These are phyloP conservation scores for Cutaneotrichosporon sp. DNA, from an alignment of 1,284 basidiomycete genomes.

Conservation along the genomic window DNA sequence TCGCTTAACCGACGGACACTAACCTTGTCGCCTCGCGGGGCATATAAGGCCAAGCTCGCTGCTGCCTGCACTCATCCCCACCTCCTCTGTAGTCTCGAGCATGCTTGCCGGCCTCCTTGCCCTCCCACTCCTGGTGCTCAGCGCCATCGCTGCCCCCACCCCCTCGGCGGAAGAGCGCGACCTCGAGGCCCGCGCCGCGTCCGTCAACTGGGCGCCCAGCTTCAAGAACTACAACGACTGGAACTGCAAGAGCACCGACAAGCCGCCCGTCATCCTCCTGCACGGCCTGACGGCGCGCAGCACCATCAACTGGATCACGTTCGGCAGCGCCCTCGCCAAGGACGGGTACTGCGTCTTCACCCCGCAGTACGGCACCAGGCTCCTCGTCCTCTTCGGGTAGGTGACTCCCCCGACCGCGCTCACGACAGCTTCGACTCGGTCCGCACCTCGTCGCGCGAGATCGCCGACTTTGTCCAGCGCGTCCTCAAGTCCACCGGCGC, in stretches of 20 bases:
- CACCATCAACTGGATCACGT: constrained; percentile 13
- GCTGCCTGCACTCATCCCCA: too few species aligned
- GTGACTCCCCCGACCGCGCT: neutral
- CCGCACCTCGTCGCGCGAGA: constrained; percentile 12
- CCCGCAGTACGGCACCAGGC: constrained; percentile 17
- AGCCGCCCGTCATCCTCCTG: constrained; percentile 16
- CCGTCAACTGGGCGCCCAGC: neutral
- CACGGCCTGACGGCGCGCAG: constrained; percentile 15
- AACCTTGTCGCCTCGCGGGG: too few species aligned
- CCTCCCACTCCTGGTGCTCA: neutral
- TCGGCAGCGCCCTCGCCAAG: constrained; percentile 1
- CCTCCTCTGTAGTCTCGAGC: too few species aligned
- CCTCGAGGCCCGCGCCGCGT: neutral
- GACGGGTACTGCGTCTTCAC: constrained; percentile 21
- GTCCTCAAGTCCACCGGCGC: constrained; percentile 13
- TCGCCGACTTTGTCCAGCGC: constrained; percentile 9
- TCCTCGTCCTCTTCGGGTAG: constrained; percentile 12
- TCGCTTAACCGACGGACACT: too few species aligned
- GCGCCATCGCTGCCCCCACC: too few species aligned
- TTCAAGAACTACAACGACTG: constrained; percentile 15
- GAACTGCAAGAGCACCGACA: constrained; percentile 8
- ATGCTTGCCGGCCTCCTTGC: too few species aligned
- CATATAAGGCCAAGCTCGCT: too few species aligned
- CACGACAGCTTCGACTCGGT: neutral
- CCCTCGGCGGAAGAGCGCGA: neutral